Conservation (phyloP, 2,329 filamentous ascomycete genomes). For the Aspergillus proliferans region DNA sequence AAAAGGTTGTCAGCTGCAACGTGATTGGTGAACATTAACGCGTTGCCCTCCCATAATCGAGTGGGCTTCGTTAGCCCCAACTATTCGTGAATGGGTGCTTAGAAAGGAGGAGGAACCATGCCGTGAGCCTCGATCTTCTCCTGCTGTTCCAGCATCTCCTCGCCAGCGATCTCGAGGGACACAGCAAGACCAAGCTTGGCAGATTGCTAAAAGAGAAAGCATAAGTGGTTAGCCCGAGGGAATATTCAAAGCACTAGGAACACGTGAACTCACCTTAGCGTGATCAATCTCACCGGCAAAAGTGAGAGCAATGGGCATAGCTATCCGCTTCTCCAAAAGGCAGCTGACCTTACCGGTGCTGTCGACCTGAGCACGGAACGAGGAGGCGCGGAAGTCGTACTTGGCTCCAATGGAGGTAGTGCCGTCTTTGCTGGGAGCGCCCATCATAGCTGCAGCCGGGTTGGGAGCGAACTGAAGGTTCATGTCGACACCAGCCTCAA, state of each 20-base stretch:
- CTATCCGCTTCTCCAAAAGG: constrained; percentile 90
- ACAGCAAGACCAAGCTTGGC: constrained; percentile 93
- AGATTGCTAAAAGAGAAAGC: constrained; percentile 60
- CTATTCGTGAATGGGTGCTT: constrained; percentile 17
- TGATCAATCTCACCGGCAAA: constrained; percentile 97
- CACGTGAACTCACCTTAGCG: constrained; percentile 65
- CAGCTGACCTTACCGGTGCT: constrained; percentile 90
- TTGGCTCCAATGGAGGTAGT: constrained; percentile 89
- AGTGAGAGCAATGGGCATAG: constrained; percentile 83
- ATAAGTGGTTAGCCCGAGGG: constrained; percentile 8
- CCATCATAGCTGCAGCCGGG: constrained; percentile 64
- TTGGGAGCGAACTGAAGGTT: constrained; percentile 73
- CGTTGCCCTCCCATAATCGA: not conserved
- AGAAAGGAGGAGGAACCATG: constrained; percentile 46
- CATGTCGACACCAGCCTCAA: constrained; percentile 92
- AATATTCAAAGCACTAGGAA: not conserved
- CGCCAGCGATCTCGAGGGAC: constrained; percentile 77
- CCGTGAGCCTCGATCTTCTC: constrained; percentile 46
- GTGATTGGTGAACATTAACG: too few species aligned
- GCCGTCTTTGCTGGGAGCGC: constrained; percentile 75
- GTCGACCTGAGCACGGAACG: constrained; percentile 93
- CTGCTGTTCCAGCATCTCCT: constrained; percentile 83
- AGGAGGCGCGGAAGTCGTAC: constrained; percentile 95
- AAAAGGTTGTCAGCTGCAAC: constrained; percentile 9
- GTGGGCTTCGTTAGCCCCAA: constrained; percentile 9